Conservation (phyloP, 2,329 filamentous ascomycete genomes). For the Chrysosporium keratinophilum region DNA sequence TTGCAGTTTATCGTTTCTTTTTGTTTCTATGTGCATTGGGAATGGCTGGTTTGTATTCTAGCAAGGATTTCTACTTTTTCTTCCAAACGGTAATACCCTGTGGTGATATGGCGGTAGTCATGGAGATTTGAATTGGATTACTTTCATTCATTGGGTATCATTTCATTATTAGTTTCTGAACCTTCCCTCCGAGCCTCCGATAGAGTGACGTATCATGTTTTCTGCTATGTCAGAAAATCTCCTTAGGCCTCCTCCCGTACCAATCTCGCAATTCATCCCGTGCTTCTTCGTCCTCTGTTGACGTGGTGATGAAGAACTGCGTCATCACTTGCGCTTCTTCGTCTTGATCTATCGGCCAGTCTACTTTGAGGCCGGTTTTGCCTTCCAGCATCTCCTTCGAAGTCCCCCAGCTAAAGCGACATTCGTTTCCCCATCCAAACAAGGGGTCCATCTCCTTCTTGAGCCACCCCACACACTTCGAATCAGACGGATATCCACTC, state of each 20-base stretch:
- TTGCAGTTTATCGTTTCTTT: conserved; percentile 13
- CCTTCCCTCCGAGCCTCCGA: not conserved
- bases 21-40: conserved; percentile 1
- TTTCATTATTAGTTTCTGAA: not conserved
- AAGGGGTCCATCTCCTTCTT: conserved; percentile 78
- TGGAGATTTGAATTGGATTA: not conserved
- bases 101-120: not conserved
- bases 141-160: too few species aligned
- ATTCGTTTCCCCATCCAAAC: conserved; percentile 91
- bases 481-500: conserved; percentile 86
- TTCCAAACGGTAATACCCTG: not conserved
- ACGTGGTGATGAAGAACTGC: conserved; percentile 55
- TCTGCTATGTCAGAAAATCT: conserved; percentile 51
- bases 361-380: conserved; percentile 61
- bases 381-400: conserved; percentile 83
- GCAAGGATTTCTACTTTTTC: not conserved
- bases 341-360: conserved; percentile 72
- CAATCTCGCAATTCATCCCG: conserved; percentile 65
- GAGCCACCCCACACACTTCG: conserved; percentile 69
- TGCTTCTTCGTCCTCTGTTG: conserved; percentile 35
- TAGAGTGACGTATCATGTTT: not conserved
- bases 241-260: conserved; percentile 64
- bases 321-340: conserved; percentile 57
- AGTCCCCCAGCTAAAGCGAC: conserved; percentile 91
- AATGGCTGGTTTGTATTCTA: not conserved